Evolutionary conservation across 2,329 filamentous ascomycete genomes (phyloP).

Genomic region (Chalara sp.): DNA sequence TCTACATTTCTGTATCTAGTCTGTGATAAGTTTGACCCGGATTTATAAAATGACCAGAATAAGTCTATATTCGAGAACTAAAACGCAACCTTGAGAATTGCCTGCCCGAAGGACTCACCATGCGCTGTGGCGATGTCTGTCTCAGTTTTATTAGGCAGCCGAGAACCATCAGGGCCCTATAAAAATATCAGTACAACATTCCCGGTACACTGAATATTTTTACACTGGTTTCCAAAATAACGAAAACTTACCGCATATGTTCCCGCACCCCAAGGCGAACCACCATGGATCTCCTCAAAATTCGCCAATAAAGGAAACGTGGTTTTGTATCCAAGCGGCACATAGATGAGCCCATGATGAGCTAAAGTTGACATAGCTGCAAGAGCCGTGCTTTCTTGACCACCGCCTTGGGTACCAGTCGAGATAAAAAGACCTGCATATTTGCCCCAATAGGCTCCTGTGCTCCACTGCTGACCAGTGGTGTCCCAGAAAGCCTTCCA

Average conservation of each 20-base stretch:
- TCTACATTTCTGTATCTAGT: too few relatives aligned
- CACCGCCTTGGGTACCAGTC: conserved; percentile 77
- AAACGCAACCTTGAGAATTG: too few relatives aligned
- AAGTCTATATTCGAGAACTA: too few relatives aligned
- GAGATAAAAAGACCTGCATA: conserved; percentile 86
- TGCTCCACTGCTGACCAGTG: conserved; percentile 77
- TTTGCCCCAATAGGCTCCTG: conserved; percentile 77
- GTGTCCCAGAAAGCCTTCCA: conserved; percentile 88
- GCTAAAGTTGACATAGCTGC: conserved; percentile 75
- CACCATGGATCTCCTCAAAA: conserved; percentile 75
- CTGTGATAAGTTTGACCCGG: too few relatives aligned
- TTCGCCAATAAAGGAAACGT: conserved; percentile 65
- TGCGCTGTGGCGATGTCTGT: conserved; percentile 73
- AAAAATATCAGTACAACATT: conserved; percentile 9
- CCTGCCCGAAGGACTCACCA: conserved; percentile 84
- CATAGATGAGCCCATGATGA: conserved; percentile 93
- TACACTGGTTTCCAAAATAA: too few relatives aligned
- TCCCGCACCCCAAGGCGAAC: conserved; percentile 87
- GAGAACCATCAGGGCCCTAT: conserved; percentile 65
- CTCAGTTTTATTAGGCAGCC: conserved; percentile 72
- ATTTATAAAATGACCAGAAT: too few relatives aligned
- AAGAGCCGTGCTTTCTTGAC: conserved; percentile 85
- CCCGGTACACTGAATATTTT: neutral
- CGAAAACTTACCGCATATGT: conserved; percentile 62
- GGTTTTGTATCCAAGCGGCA: conserved; percentile 86